Evolutionary conservation across 1,284 basidiomycete genomes (phyloP), one percentile per base, ranked within the genome.

Genomic region (Trametes polyzona): DNA sequence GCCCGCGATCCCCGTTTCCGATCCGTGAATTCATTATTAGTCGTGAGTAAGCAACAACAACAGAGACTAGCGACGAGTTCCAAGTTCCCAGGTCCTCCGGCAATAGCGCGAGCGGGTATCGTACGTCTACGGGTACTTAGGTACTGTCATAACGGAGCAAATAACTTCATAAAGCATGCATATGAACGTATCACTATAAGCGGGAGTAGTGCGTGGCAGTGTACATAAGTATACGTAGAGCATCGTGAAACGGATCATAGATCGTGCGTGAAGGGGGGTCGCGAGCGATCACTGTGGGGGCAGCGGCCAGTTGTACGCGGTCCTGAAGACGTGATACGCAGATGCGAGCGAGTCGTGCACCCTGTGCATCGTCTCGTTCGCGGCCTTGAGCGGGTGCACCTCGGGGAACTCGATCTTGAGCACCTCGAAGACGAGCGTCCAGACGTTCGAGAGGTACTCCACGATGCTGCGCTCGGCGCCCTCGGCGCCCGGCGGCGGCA

Each of bases 281-380:
- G 17, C 14, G 32, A 36, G 5, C 30, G 23, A 35, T 61, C 54
- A 72, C 26, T 72, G 71, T 30, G 73, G 73, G 43, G 67, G 64
- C 42, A 74, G 36, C 0, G 74, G 74, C 36, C 69, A 76, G 58
- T 73, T 69, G 11, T 69, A 58, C 12, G 71, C 56, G 58, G 55
- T 68, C 47, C 63, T 59, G 32, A 68, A 59, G 2, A 75, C 35
- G 35, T 70, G 61, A 66, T 72, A 76, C 21, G 68, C 63, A 0
- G 62, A 42, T 29, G 59, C 63, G n/a, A 73, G 19, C 3, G 70
- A 66, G n/a, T 60, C 52, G 26, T 69, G 46, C 19, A 73, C 57
- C 14, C 52, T 58, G 8, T 67, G 58, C 19, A 71, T 48, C 0
- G 70, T 64, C 5, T 35, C 44, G 46, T 67, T 58, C 50, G 65